These are phyloP conservation scores for Eucalyptus regnans DNA, from an alignment of 345 rosid genomes.

Conservation along the genomic window DNA sequence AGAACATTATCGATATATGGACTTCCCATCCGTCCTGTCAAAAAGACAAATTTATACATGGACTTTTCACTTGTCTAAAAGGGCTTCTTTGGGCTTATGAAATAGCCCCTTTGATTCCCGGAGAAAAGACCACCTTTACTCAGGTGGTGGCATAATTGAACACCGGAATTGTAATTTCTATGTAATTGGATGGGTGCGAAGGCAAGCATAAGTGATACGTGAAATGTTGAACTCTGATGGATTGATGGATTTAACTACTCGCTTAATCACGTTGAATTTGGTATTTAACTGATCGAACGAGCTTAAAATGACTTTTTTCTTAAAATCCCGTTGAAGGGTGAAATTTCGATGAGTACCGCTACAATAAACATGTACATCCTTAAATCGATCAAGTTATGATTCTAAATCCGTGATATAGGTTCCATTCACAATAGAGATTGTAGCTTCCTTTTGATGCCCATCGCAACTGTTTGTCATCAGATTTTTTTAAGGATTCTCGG, in stretches of 20 bases:
- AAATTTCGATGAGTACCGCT: accelerated
- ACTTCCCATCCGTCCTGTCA: too few relatives aligned
- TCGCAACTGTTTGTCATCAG: background rate
- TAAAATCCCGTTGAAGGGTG: background rate
- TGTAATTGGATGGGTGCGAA: too few relatives aligned
- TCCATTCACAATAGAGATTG: background rate
- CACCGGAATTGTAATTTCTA: too few relatives aligned
- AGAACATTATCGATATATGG: too few relatives aligned
- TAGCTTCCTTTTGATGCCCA: background rate
- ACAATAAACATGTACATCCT: background rate
- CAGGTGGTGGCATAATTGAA: too few relatives aligned
- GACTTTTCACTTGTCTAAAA: too few relatives aligned
- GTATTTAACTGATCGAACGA: too few relatives aligned
- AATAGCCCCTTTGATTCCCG: too few relatives aligned
- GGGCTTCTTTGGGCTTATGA: too few relatives aligned
- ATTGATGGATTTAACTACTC: background rate
- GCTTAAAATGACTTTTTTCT: background rate
- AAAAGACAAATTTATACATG: accelerated
- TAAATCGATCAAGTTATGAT: too few relatives aligned
- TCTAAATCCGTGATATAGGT: accelerated
- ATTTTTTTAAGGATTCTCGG: background rate
- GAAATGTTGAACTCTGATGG: background rate
- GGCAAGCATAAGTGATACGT: too few relatives aligned
- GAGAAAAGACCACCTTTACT: too few relatives aligned
- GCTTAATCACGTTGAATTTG: background rate